Evolutionary conservation across 768 basidiomycete genomes (phyloP), one percentile per base, ranked within the genome.

Genomic region (Macrolepiota dolichaula): DNA sequence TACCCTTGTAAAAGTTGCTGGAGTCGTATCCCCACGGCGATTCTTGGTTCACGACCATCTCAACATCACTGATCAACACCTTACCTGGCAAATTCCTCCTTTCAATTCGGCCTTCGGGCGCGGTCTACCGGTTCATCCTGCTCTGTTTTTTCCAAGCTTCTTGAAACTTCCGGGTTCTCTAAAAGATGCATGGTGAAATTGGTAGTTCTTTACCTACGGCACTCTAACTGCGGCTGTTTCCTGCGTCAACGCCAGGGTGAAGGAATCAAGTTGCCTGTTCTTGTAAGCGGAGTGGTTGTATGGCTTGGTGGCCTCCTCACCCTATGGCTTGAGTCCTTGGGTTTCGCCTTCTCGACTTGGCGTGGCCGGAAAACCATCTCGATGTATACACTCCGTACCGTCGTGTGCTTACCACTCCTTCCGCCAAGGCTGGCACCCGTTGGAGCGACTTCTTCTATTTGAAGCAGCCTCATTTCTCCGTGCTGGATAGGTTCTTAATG

Each of bases 81-180:
- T 44, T 38, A 54, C n/a, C 52, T 54, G 37, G 52, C 22, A 12
- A 25, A 22, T 54, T 54, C 49, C 47, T 58, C 50, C 29, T 47
- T 47, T 42, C 50, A n/a, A 25, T 29, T 51, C 57, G 57, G 57
- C n/a, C 50, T 40, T 40, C 57, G 57, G 57, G 27, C 22, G 57
- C 57, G 57, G 50, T 59, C 24, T 59, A 50, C 57, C 57, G 57
- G 57, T 42, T 32, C 40, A 25, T 17, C 50, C 51, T 51, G 37
- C 57, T 29, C 40, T 59, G 36, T 59, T 50, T 58, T 46, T 44
- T 44, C 37, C 57, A 35, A 50, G 37, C 57, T 59, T 59, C 57
- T 59, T 59, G 50, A 32, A 42, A 50, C 57, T 59, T 59, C 57
- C 50, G 19, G 46, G 57, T 59, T 59, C 57, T 59, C 50, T 27